These are phyloP conservation scores for Quercus mongolica DNA, from an alignment of 306 rosid genomes.

Conservation along the genomic window DNA sequence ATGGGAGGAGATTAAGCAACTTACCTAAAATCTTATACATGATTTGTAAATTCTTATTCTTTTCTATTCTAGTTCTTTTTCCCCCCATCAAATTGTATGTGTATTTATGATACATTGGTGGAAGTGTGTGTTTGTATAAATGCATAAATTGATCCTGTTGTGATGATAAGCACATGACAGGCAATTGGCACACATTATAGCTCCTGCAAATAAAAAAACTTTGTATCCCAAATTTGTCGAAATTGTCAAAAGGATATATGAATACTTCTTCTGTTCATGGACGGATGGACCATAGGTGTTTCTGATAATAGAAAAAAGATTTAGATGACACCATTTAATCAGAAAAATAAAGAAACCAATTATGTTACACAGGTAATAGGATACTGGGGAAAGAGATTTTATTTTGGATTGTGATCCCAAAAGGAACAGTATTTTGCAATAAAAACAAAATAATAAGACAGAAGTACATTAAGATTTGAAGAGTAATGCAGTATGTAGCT, in stretches of 20 bases:
- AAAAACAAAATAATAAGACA: background rate
- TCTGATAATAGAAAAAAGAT: background rate
- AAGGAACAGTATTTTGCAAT: background rate
- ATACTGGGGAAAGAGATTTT: background rate
- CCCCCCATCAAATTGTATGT: background rate
- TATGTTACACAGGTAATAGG: background rate
- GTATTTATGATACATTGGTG: background rate
- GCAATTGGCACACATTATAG: background rate
- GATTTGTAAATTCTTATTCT: background rate
- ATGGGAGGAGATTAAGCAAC: background rate
- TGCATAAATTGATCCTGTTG: background rate
- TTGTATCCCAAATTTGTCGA: background rate
- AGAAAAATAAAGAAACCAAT: background rate
- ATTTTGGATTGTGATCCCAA: background rate
- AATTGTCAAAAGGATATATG: too few relatives aligned
- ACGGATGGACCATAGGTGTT: background rate
- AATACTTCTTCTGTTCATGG: too few relatives aligned
- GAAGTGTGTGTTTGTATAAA: background rate
- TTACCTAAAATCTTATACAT: background rate
- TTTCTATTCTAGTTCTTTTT: background rate
- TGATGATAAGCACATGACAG: background rate
- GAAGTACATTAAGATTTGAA: background rate
- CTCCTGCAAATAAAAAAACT: background rate
- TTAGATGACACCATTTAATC: background rate
- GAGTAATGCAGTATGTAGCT: background rate